Evolutionary conservation across 441 rosid genomes (phyloP), one percentile per base, ranked within the genome.

Genomic region (Brassica hybrid): DNA sequence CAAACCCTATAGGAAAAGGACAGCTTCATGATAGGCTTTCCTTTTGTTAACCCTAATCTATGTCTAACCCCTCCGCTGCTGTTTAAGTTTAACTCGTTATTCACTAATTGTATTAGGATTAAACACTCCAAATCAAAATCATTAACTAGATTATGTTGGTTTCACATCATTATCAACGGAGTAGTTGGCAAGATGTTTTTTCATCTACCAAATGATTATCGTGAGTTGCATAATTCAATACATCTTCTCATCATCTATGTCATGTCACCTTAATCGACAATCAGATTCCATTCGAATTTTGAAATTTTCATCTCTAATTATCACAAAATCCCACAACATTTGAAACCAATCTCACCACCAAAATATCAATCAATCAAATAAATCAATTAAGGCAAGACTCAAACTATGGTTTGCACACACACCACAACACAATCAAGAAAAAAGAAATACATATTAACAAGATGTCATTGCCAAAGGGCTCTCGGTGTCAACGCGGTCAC

Each of bases 401-500:
- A 60, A 52, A 32, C 59, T 36, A 56, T 58, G 72, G 6, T 57
- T 41, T 52, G 41, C 16, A 57, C 69, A 54, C 59, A 43, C 50
- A 41, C 48, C 48, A 43, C 19, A 69, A 69, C 72, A 61, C 52
- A 52, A 62, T 19, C 45, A 71, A 57, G 16, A 70, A 64, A 10
- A 41, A 2, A n/a, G 4, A 21, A 61, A 17, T 8, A 66, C 11
- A 54, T 79, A 69, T 57, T 64, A 57, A 69, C 79, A 74, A 71
- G 14, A 57, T 18, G 38, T 79, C 79, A 80, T 45, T 71, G 69
- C 57, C 76, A 48, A 27, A 75, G 23, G 41, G 69, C 65, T 75
- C 76, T 74, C 11, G 79, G 59, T 52, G 76, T 75, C 36, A 66
- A 17, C 43, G 76, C 68, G 45, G 30, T 61, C 73, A 73, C 65